A percentile compares a stretch with the other conserved stretches of the same genome.
These are phyloP conservation scores for Boletus sp. DNA, from an alignment of 768 basidiomycete genomes.

Conservation along the genomic window DNA sequence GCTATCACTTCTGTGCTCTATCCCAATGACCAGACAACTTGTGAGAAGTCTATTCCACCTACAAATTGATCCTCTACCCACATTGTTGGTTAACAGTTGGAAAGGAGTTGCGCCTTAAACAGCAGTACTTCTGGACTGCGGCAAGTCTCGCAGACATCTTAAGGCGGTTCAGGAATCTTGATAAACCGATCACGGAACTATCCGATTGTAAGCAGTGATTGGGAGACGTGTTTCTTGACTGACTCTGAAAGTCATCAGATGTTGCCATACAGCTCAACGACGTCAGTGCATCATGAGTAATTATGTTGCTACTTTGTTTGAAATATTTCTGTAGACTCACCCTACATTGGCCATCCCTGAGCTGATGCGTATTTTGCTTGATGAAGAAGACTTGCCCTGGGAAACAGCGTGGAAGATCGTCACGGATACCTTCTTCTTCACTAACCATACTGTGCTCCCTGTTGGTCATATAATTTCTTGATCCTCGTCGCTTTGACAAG, in stretches of 20 bases:
- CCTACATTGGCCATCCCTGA: conserved; percentile 95
- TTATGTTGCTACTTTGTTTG: neutral
- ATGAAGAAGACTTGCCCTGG: conserved; percentile 89
- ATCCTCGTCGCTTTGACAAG: neutral
- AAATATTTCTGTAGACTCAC: conserved; percentile 62
- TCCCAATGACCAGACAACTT: conserved; percentile 86
- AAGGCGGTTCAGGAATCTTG: conserved; percentile 88
- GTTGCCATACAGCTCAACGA: conserved; percentile 96
- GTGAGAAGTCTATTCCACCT: conserved; percentile 31
- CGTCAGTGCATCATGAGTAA: conserved; percentile 38
- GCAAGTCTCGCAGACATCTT: conserved; percentile 87
- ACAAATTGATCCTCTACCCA: neutral
- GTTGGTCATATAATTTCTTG: conserved; percentile 40
- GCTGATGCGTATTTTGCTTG: conserved; percentile 86
- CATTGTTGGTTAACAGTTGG: conserved; percentile 48
- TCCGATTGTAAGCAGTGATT: conserved; percentile 66
- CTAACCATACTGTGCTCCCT: conserved; percentile 91
- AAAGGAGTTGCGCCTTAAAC: conserved; percentile 87
- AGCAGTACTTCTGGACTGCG: conserved; percentile 96
- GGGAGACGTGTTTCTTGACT: neutral
- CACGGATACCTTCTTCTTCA: conserved; percentile 91
- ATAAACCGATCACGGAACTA: conserved; percentile 74
- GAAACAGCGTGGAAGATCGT: conserved; percentile 84
- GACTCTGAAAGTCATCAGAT: conserved; percentile 38
- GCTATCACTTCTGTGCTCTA: conserved; percentile 95